Evolutionary conservation across 2,329 filamentous ascomycete genomes (phyloP).

Genomic region (Arthrinium phaeospermum): DNA sequence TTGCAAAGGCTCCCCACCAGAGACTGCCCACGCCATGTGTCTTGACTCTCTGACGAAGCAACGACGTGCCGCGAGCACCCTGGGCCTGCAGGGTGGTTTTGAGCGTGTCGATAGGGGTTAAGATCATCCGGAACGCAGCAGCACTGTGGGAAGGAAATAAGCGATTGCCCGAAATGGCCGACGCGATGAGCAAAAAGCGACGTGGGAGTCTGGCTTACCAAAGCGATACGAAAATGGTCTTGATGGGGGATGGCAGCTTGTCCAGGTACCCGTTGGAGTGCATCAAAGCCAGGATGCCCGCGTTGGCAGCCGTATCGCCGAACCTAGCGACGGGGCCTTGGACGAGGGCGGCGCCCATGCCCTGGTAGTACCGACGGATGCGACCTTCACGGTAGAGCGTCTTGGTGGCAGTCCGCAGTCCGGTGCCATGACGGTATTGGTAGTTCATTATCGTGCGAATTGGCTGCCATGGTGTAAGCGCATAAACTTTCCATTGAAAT

Average conservation of each 20-base stretch:
- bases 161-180: not conserved
- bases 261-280: constrained; percentile 53
- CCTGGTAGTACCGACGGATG: constrained; percentile 51
- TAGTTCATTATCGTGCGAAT: constrained; percentile 58
- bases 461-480: constrained; percentile 39
- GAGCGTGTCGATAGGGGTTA: constrained; percentile 55
- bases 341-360: constrained; percentile 49
- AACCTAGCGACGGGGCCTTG: constrained; percentile 54
- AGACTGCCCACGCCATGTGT: constrained; percentile 50
- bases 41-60: constrained; percentile 51
- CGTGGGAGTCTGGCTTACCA: constrained; percentile 37
- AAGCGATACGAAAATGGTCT: constrained; percentile 54
- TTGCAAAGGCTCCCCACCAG: constrained; percentile 57
- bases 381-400: constrained; percentile 51
- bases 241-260: constrained; percentile 46
- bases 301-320: constrained; percentile 55
- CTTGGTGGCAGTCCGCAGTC: constrained; percentile 45
- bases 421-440: constrained; percentile 52
- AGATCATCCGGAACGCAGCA: constrained; percentile 52
- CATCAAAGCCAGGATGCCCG: constrained; percentile 53
- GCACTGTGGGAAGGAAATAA: constrained; percentile 38
- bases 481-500: not conserved
- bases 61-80: constrained; percentile 46
- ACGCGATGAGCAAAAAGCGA: not conserved
- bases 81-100: constrained; percentile 57